Conservation (phyloP, 169 alveolate genomes). For the Prorocentrum cordatum region DNA sequence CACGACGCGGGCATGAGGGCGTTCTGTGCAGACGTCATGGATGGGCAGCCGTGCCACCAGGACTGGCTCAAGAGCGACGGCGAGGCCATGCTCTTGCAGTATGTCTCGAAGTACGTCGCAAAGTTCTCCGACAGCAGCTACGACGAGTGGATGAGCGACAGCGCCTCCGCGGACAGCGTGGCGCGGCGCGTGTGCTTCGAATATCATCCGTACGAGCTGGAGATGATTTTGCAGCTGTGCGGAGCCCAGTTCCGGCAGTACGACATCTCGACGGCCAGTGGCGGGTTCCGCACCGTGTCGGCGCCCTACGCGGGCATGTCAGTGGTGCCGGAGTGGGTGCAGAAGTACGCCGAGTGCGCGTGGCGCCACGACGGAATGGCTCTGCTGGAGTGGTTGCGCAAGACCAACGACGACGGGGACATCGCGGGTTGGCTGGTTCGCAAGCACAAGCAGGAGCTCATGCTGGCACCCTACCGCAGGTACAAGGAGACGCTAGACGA, state of each 20-base stretch:
- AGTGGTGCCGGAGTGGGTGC: too few relatives aligned
- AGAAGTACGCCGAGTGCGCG: too few relatives aligned
- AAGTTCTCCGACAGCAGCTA: background rate
- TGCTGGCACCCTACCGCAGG: too few relatives aligned
- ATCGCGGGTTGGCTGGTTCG: too few relatives aligned
- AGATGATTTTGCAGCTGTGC: background rate
- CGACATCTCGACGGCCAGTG: background rate
- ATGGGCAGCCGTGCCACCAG: background rate
- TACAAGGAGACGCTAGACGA: too few relatives aligned
- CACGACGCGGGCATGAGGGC: background rate
- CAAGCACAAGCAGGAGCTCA: too few relatives aligned
- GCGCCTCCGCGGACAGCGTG: background rate
- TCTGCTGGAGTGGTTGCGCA: too few relatives aligned
- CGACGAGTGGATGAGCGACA: background rate
- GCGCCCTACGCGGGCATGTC: too few relatives aligned
- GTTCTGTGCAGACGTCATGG: background rate
- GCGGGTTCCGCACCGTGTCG: too few relatives aligned
- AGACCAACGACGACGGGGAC: too few relatives aligned
- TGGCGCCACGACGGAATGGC: too few relatives aligned
- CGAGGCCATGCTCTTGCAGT: background rate
- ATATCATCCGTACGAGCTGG: conserved; percentile 35
- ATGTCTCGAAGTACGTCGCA: background rate
- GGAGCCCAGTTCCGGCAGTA: background rate
- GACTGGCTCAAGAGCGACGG: background rate
- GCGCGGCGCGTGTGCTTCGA: background rate